A percentile compares a stretch with the other conserved stretches of the same genome.
These are phyloP conservation scores for sorghum (Sorghum bicolor) DNA, from an alignment of 176 grass and related monocot species.

Conservation along the genomic window DNA sequence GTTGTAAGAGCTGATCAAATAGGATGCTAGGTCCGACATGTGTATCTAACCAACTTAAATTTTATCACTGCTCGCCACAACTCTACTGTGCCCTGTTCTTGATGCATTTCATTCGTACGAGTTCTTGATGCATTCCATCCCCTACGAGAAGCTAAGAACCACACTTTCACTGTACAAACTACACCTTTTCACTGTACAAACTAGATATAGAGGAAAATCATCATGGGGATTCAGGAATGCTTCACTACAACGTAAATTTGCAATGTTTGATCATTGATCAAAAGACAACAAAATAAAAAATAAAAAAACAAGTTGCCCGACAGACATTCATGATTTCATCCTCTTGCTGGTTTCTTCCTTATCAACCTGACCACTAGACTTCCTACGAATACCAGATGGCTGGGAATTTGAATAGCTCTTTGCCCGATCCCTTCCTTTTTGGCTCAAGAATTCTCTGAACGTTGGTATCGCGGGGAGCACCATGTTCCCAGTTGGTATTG, in stretches of 20 bases:
- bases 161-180: neutral
- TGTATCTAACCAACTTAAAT: constrained; percentile 24
- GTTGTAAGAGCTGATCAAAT: constrained; percentile 48
- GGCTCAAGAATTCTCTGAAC: constrained; percentile 62
- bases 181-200: neutral
- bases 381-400: constrained; percentile 24
- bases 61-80: neutral
- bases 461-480: constrained; percentile 66
- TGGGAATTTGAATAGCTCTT: constrained; percentile 29
- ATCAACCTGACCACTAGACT: constrained; percentile 6
- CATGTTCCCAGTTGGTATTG: constrained; percentile 53
- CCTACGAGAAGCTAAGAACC: neutral
- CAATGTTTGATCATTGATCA: neutral
- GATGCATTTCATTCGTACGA: too few species aligned
- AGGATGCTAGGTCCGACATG: constrained; percentile 13
- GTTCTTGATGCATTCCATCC: neutral
- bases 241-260: neutral
- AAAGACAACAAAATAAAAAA: neutral
- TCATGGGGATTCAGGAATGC: neutral
- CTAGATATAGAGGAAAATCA: neutral
- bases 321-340: constrained; percentile 34
- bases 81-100: neutral
- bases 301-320: neutral
- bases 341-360: constrained; percentile 52
- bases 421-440: constrained; percentile 38